phyloP scores from a whole-genome alignment of 257 asterid genomes.

The Anisodus acutangulus region DNA sequence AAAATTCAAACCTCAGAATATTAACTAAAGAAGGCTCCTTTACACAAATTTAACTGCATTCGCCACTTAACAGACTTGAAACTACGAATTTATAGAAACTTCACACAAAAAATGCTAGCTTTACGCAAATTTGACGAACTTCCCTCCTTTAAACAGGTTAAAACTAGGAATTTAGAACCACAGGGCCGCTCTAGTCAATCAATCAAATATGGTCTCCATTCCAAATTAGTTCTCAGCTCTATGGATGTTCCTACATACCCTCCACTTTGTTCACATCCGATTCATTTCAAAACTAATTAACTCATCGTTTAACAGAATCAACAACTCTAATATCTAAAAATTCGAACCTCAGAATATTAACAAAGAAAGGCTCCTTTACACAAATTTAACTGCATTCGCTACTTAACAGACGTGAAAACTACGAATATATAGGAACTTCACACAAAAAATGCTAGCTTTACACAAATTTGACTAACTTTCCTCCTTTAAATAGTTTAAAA shows the following conservation, averaged over 20 bases:
- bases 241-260: not conserved
- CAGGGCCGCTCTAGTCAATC: not conserved
- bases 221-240: not conserved
- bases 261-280: not conserved
- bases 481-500: not conserved
- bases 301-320: not conserved
- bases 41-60: too few species aligned
- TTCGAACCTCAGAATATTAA: not conserved
- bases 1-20: too few species aligned
- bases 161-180: too few species aligned
- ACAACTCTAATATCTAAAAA: not conserved
- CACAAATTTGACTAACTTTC: conserved; percentile 8
- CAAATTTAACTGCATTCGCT: too few species aligned
- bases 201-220: not conserved
- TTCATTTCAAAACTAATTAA: not conserved
- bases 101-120: not conserved
- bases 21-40: too few species aligned
- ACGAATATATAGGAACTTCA: too few species aligned
- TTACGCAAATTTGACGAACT: not conserved
- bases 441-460: not conserved
- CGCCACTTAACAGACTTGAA: too few species aligned
- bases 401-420: too few species aligned
- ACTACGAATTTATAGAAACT: not conserved
- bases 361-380: not conserved
- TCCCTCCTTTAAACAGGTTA: not conserved